phyloP scores from a whole-genome alignment of 2,329 filamentous ascomycete species.

The Alternaria gansuensis region DNA sequence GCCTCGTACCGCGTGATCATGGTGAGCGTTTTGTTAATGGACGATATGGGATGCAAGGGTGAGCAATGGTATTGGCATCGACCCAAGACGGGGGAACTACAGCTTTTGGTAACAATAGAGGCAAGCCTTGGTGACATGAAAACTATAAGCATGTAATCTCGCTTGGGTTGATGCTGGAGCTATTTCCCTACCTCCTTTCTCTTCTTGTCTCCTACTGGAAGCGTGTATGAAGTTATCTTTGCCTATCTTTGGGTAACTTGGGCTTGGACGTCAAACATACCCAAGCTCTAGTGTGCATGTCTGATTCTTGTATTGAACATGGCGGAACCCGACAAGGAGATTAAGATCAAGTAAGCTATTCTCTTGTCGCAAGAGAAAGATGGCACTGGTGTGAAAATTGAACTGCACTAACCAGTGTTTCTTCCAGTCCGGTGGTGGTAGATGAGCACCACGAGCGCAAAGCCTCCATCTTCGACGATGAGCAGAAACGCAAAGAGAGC shows the following conservation, averaged over 20 bases:
- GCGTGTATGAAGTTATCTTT: neutral
- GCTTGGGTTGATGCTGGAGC: neutral
- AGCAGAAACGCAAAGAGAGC: conserved; percentile 36
- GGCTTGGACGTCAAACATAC: neutral
- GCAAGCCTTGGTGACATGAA: neutral
- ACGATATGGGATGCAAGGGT: neutral
- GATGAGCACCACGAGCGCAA: conserved; percentile 32
- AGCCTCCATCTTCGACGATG: conserved; percentile 36
- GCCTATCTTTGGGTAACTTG: neutral
- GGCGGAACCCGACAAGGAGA: conserved; percentile 31
- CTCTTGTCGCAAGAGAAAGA: neutral
- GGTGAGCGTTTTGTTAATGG: neutral
- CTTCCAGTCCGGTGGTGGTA: conserved; percentile 25
- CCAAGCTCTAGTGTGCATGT: neutral
- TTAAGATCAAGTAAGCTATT: conserved; percentile 29
- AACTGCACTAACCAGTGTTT: conserved; percentile 12
- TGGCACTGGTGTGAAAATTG: too few relatives aligned
- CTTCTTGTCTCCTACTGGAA: neutral
- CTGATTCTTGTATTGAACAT: conserved; percentile 2
- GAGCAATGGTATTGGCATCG: conserved; percentile 6
- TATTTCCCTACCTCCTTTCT: neutral
- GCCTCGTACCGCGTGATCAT: conserved; percentile 10
- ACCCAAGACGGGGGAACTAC: neutral
- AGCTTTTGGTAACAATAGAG: neutral
- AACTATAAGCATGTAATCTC: neutral